Evolutionary conservation across 2,329 filamentous ascomycete species (phyloP).

Genomic region (Exserohilum turcica): DNA sequence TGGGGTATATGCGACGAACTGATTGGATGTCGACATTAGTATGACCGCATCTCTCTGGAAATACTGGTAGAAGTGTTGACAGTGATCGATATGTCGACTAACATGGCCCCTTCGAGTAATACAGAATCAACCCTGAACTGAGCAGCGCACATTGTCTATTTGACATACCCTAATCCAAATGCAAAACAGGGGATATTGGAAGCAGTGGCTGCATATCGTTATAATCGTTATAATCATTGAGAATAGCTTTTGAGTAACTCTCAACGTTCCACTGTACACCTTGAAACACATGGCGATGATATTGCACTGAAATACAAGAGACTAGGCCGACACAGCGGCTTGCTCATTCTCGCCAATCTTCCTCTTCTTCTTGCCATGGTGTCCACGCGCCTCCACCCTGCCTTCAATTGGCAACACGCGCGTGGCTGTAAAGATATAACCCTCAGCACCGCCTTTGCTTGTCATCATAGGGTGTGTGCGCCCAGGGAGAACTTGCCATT

Average conservation of each 20-base stretch:
- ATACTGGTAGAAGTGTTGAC: too few species aligned
- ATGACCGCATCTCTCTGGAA: too few species aligned
- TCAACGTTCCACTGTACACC: neutral
- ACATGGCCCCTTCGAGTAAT: too few species aligned
- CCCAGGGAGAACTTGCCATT: slow-evolving; percentile 90
- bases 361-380: slow-evolving; percentile 67
- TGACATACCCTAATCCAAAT: too few species aligned
- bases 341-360: slow-evolving; percentile 51
- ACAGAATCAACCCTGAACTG: too few species aligned
- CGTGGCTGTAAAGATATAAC: slow-evolving; percentile 85
- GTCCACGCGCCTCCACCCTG: slow-evolving; percentile 80
- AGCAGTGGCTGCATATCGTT: too few species aligned
- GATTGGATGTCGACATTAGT: too few species aligned
- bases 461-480: slow-evolving; percentile 96
- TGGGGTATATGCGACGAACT: too few species aligned
- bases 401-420: slow-evolving; percentile 80
- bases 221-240: neutral
- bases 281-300: neutral
- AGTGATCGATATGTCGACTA: too few species aligned
- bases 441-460: slow-evolving; percentile 81
- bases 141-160: too few species aligned
- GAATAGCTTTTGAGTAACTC: neutral
- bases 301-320: neutral
- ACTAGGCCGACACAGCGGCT: neutral
- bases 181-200: too few species aligned